Conservation (phyloP, 805 yeast species). For the Sugiyamaella boreocaroliniensis region DNA sequence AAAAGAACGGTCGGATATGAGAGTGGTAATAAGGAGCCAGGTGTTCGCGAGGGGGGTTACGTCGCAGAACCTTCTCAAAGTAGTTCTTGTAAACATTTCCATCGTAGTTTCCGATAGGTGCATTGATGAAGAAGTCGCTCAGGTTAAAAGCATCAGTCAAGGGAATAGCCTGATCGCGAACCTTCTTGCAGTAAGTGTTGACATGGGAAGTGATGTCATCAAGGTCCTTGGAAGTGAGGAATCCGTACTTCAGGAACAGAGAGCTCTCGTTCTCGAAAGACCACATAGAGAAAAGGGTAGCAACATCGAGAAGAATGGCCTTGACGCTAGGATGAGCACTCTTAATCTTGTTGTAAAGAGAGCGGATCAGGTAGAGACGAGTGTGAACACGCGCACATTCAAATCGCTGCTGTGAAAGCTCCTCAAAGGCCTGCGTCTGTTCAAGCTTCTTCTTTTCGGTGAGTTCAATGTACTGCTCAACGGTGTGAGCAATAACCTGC, state of each 20-base stretch:
- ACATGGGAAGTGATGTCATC: conserved; percentile 39
- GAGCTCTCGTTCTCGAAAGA: conserved; percentile 67
- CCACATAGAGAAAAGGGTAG: conserved; percentile 56
- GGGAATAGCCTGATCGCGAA: conserved; percentile 66
- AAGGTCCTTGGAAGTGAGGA: conserved; percentile 45
- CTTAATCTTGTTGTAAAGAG: conserved; percentile 33
- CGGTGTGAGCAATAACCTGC: conserved; percentile 28
- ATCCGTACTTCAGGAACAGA: conserved; percentile 58
- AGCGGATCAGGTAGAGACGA: conserved; percentile 32
- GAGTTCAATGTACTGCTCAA: conserved; percentile 22
- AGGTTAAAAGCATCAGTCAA: conserved; percentile 79
- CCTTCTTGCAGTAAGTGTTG: conserved; percentile 40
- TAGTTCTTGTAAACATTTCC: conserved; percentile 83
- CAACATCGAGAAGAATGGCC: conserved; percentile 46
- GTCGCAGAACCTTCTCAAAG: conserved; percentile 53
- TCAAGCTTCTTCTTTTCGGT: conserved; percentile 6
- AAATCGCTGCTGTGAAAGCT: conserved; percentile 36
- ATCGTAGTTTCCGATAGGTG: conserved; percentile 72
- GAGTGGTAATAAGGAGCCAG: conserved; percentile 55
- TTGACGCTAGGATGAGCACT: conserved; percentile 37
- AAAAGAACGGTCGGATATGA: conserved; percentile 31
- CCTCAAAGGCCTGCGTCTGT: conserved; percentile 32
- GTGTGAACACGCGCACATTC: conserved; percentile 36
- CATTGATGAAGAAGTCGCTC: conserved; percentile 72
- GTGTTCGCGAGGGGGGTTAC: conserved; percentile 35